phyloP scores from a whole-genome alignment of 495 filamentous ascomycete species.

The Penicillium chermesinum region DNA sequence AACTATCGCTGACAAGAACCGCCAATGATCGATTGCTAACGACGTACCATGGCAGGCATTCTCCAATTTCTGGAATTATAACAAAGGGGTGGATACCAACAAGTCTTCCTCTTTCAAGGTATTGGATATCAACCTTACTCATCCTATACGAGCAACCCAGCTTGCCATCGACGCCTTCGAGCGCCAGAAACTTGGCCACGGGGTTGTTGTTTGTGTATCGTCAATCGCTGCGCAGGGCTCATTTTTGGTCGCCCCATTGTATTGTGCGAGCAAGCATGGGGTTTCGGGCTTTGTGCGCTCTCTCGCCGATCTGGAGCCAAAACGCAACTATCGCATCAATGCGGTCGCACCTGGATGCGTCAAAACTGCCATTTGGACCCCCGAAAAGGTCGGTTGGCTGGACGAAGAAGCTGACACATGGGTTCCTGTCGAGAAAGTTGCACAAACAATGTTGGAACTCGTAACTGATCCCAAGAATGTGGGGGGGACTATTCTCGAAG shows the following conservation, averaged over 20 bases:
- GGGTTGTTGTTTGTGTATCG: neutral
- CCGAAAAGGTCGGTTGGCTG: neutral
- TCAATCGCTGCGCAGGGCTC: neutral
- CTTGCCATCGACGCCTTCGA: neutral
- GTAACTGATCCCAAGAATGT: neutral
- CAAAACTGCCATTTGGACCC: neutral
- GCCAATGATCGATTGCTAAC: no score
- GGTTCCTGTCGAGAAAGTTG: neutral
- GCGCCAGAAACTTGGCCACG: neutral
- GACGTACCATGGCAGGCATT: no score
- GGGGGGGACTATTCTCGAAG: neutral
- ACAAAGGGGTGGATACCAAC: no score
- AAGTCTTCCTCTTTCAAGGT: no score
- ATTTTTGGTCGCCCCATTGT: neutral
- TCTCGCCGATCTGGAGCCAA: neutral
- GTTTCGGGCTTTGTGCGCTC: neutral
- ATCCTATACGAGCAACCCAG: neutral
- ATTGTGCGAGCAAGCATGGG: neutral
- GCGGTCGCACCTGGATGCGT: neutral
- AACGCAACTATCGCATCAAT: neutral
- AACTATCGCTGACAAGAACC: no score
- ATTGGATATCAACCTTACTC: neutral
- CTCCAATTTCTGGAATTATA: no score
- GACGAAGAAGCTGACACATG: neutral
- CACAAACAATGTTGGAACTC: neutral